phyloP scores from a whole-genome alignment of 805 yeast genomes.

The Clavispora fructus region DNA sequence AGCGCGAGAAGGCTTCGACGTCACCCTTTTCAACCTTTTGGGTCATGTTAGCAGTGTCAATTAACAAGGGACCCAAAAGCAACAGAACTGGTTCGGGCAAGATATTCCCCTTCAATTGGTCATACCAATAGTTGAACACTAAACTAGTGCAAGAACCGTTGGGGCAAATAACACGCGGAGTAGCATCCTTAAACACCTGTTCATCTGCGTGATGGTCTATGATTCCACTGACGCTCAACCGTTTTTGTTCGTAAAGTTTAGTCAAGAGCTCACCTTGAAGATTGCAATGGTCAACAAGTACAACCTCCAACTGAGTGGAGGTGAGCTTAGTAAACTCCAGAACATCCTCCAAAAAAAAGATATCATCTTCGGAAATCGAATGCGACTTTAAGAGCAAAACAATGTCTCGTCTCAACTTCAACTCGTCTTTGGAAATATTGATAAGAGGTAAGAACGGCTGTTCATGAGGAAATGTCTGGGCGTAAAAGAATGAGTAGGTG shows the following conservation, averaged over 20 bases:
- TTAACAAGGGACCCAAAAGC: constrained; percentile 60
- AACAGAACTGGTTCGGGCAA: constrained; percentile 38
- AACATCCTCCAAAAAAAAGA: constrained; percentile 70
- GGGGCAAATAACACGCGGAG: constrained; percentile 56
- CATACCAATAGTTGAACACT: constrained; percentile 59
- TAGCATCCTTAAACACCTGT: constrained; percentile 38
- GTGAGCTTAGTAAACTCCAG: constrained; percentile 12
- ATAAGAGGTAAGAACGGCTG: constrained; percentile 59
- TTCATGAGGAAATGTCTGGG: constrained; percentile 23
- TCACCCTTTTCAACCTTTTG: constrained; percentile 63
- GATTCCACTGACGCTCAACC: constrained; percentile 46
- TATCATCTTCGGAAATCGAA: constrained; percentile 41
- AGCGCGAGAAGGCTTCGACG: constrained; percentile 34
- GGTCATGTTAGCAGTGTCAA: constrained; percentile 70
- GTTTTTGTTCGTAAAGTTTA: constrained; percentile 19
- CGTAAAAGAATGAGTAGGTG: constrained; percentile 58
- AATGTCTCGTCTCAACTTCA: constrained; percentile 69
- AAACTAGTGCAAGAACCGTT: constrained; percentile 80
- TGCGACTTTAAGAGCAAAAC: constrained; percentile 44
- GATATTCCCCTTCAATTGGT: constrained; percentile 11
- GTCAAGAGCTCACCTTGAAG: constrained; percentile 47
- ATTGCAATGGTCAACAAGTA: constrained; percentile 80
- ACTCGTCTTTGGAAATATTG: constrained; percentile 64
- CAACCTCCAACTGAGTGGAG: constrained; percentile 31
- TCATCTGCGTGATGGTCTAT: constrained; percentile 90